A percentile compares a stretch with the other conserved stretches of the same genome.
Conservation (phyloP, 2,329 filamentous ascomycete genomes). For the Penicillium sp. region DNA sequence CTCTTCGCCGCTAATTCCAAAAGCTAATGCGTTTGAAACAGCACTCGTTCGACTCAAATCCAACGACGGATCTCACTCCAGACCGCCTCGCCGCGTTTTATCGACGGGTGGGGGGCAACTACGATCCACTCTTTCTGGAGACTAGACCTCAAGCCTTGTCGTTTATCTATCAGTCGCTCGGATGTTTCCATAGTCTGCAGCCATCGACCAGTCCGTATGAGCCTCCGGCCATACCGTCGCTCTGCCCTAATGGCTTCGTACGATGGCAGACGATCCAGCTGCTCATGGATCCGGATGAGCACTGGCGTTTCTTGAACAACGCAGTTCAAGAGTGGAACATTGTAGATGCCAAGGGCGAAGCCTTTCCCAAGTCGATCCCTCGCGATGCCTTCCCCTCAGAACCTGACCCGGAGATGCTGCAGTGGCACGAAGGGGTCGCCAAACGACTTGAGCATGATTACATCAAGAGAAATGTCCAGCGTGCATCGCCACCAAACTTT, state of each 20-base stretch:
- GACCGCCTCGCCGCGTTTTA: slow-evolving; percentile 72
- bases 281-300: slow-evolving; percentile 78
- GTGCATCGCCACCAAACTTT: slow-evolving; percentile 29
- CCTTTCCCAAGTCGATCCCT: slow-evolving; percentile 57
- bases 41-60: slow-evolving; percentile 29
- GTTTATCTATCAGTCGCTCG: slow-evolving; percentile 86
- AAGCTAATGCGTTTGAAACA: slow-evolving; percentile 9
- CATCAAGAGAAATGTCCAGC: slow-evolving; percentile 35
- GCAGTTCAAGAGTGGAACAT: slow-evolving; percentile 74
- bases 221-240: slow-evolving; percentile 70
- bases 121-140: slow-evolving; percentile 71
- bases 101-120: slow-evolving; percentile 66
- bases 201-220: slow-evolving; percentile 64
- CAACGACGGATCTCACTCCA: slow-evolving; percentile 47
- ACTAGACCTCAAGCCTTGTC: slow-evolving; percentile 70
- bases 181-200: slow-evolving; percentile 82
- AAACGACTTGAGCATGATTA: slow-evolving; percentile 61
- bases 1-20: neutral
- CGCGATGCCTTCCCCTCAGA: slow-evolving; percentile 65
- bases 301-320: slow-evolving; percentile 74
- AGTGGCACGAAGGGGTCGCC: slow-evolving; percentile 77
- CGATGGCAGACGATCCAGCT: slow-evolving; percentile 92
- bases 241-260: slow-evolving; percentile 79
- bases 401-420: slow-evolving; percentile 72
- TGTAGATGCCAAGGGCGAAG: slow-evolving; percentile 58